A percentile compares a stretch with the other conserved stretches of the same genome.
Evolutionary conservation across 768 basidiomycete species (phyloP).

Genomic region (Panaeolus papilionaceus): DNA sequence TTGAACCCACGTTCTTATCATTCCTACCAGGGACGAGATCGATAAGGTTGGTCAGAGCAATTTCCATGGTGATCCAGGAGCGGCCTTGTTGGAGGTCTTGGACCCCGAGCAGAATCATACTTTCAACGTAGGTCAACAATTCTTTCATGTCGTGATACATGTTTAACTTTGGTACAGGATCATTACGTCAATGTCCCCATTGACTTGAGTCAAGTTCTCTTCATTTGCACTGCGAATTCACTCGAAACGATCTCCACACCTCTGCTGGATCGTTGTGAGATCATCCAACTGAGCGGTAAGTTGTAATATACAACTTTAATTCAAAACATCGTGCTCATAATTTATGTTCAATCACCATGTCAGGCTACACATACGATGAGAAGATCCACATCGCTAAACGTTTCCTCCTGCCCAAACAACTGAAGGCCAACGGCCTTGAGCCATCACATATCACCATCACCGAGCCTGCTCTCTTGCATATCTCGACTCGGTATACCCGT

Average conservation of each 20-base stretch:
- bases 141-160: not conserved
- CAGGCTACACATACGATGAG: constrained; percentile 88
- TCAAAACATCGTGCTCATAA: not conserved
- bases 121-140: constrained; percentile 62
- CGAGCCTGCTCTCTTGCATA: constrained; percentile 70
- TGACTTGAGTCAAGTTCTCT: constrained; percentile 87
- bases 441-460: constrained; percentile 66
- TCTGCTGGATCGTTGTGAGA: constrained; percentile 88
- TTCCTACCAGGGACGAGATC: constrained; percentile 74
- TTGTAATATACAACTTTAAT: constrained; percentile 6
- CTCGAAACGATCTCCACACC: constrained; percentile 90
- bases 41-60: constrained; percentile 90
- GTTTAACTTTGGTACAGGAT: constrained; percentile 54
- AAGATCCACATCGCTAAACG: constrained; percentile 88
- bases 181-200: constrained; percentile 92
- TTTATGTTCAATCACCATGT: not conserved
- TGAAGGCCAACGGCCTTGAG: constrained; percentile 76
- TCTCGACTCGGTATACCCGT: constrained; percentile 83
- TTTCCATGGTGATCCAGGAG: constrained; percentile 91
- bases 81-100: constrained; percentile 89
- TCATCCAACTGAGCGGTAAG: constrained; percentile 79
- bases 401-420: constrained; percentile 90
- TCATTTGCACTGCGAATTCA: constrained; percentile 92
- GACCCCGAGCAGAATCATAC: constrained; percentile 93
- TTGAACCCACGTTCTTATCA: constrained; percentile 10